Conservation (phyloP, 1,139 yeast genomes). For the Hyphopichia pseudoburtonii region DNA sequence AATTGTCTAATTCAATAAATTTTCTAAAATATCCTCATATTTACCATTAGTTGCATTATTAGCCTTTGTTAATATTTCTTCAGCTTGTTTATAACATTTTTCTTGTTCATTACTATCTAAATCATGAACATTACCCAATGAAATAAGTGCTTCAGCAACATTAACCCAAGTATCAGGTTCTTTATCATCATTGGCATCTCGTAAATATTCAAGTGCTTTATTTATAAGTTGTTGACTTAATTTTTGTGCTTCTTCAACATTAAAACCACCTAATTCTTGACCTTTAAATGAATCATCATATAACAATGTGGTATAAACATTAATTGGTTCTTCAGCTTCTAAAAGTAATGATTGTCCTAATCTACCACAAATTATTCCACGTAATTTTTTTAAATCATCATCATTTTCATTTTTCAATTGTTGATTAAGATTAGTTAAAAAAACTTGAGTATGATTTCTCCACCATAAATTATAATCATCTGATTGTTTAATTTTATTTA, state of each 20-base stretch:
- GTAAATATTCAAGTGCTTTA: slow-evolving; percentile 59
- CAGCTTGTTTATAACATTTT: slow-evolving; percentile 64
- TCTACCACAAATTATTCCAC: slow-evolving; percentile 42
- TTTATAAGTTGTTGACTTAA: slow-evolving; percentile 50
- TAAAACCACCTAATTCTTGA: slow-evolving; percentile 39
- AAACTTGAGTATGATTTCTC: slow-evolving; percentile 50
- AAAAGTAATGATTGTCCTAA: slow-evolving; percentile 63
- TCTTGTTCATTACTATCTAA: slow-evolving; percentile 68
- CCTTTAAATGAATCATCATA: slow-evolving; percentile 53
- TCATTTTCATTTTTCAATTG: slow-evolving; percentile 10
- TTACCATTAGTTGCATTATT: slow-evolving; percentile 77
- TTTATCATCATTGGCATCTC: slow-evolving; percentile 62
- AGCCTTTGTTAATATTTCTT: slow-evolving; percentile 57
- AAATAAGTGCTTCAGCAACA: slow-evolving; percentile 81
- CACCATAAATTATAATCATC: slow-evolving; percentile 55
- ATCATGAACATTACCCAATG: slow-evolving; percentile 71
- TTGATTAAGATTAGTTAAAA: slow-evolving; percentile 37
- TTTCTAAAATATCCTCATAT: slow-evolving; percentile 58
- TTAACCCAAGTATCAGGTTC: slow-evolving; percentile 81
- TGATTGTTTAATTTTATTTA: slow-evolving; percentile 35
- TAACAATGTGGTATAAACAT: slow-evolving; percentile 53
- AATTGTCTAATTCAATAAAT: slow-evolving; percentile 22
- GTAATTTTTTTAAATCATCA: slow-evolving; percentile 17
- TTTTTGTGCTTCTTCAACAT: slow-evolving; percentile 44
- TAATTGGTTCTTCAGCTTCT: slow-evolving; percentile 62